Evolutionary conservation across 768 basidiomycete species (phyloP).

Genomic region (Multifurca ochricompacta): DNA sequence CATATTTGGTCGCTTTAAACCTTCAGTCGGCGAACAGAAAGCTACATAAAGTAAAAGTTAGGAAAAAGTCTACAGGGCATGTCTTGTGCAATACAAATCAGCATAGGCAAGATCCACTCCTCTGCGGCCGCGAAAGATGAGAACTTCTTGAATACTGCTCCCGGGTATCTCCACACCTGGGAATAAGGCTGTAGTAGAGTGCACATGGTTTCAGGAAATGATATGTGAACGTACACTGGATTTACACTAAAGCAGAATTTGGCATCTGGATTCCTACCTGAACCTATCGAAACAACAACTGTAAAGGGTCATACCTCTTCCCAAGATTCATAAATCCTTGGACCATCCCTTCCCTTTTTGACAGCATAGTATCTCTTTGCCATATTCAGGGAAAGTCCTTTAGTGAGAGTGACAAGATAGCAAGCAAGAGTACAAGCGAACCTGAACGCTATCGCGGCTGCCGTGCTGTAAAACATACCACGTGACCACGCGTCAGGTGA

Average conservation of each 20-base stretch:
- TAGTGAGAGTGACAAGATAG: no score
- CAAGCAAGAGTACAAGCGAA: background rate
- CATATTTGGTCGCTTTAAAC: background rate
- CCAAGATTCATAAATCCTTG: constrained; percentile 52
- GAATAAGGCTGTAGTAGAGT: constrained; percentile 1
- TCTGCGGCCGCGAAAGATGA: constrained; percentile 37
- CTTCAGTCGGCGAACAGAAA: background rate
- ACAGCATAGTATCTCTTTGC: constrained; percentile 49
- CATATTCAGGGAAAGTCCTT: no score
- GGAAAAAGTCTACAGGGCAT: background rate
- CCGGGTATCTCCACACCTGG: constrained; percentile 47
- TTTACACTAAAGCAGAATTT: background rate
- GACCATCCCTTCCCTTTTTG: constrained; percentile 46
- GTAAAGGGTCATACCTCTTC: constrained; percentile 40
- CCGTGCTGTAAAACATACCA: no score
- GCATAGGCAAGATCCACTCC: constrained; percentile 36
- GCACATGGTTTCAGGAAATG: background rate
- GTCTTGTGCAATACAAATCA: background rate
- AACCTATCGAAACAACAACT: background rate
- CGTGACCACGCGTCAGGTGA: background rate
- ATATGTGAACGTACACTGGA: background rate
- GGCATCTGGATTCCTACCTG: background rate
- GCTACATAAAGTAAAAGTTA: background rate
- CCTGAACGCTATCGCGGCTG: background rate
- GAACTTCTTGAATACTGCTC: constrained; percentile 49